These are phyloP conservation scores for Candida takata DNA, from an alignment of 805 yeast genomes.

Conservation along the genomic window DNA sequence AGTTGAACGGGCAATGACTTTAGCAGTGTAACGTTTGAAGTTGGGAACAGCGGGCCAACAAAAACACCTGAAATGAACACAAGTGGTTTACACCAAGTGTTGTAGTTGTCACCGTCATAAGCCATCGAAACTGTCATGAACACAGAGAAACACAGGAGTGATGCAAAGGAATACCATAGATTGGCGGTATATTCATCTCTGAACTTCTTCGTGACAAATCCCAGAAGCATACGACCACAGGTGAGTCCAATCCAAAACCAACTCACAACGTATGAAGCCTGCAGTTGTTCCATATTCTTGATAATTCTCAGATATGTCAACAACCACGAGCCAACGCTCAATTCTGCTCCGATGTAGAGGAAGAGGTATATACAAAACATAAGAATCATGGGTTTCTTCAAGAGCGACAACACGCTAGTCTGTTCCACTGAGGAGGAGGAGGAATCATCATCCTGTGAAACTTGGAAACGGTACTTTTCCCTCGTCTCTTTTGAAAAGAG, in stretches of 20 bases:
- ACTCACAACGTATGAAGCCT: constrained; percentile 57
- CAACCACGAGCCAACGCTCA: constrained; percentile 65
- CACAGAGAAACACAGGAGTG: constrained; percentile 25
- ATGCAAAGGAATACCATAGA: constrained; percentile 27
- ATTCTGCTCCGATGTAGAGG: constrained; percentile 64
- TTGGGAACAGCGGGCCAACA: constrained; percentile 69
- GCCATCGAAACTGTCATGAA: constrained; percentile 12
- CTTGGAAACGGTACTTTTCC: constrained; percentile 24
- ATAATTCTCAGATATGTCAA: constrained; percentile 54
- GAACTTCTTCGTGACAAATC: constrained; percentile 46
- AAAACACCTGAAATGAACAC: constrained; percentile 45
- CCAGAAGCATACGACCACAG: constrained; percentile 51
- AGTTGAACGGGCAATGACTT: constrained; percentile 52
- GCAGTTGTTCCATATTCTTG: constrained; percentile 38
- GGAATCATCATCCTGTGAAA: constrained; percentile 9
- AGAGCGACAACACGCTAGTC: constrained; percentile 9
- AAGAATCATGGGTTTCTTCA: constrained; percentile 34
- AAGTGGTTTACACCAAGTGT: constrained; percentile 7
- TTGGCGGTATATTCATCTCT: constrained; percentile 36
- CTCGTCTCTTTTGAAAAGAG: constrained; percentile 42
- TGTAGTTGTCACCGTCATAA: constrained; percentile 6
- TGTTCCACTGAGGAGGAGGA: constrained; percentile 17
- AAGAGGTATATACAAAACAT: constrained; percentile 46
- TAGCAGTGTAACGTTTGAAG: constrained; percentile 58
- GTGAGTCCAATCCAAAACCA: constrained; percentile 72